Evolutionary conservation across 2,329 filamentous ascomycete species (phyloP), one percentile per base, ranked within the genome.

Genomic region (Colletotrichum spinosum): DNA sequence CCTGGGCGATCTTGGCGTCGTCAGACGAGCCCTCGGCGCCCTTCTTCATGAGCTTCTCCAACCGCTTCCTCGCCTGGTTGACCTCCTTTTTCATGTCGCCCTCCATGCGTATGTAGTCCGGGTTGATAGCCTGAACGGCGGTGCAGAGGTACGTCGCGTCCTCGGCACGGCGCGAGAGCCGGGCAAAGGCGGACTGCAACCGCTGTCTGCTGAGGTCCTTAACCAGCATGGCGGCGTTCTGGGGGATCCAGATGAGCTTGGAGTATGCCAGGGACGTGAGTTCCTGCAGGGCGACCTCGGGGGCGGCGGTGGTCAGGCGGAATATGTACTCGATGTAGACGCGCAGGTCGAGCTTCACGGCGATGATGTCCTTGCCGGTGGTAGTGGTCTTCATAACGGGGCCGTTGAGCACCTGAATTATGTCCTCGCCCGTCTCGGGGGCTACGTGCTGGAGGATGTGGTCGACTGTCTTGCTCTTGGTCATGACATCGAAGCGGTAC

Each of bases 381-480:
- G 60, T 68, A 15, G 56, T 66, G 7, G 54, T 60, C 54, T 69
- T 68, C 65, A 69, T 68, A 34, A 73, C 70, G 9, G 70, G 66
- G 7, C 77, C 72, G 8, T 77, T 70, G 2, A 72, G 67, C 3
- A 84, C 75, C 35, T 80, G 76, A 41, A 89, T 75, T n/a, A 85
- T 77, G 13, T 77, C 75, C 60, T 86, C 82, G 25, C 89, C 81
- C 39, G 90, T 86, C 17, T 84, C 76, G 4, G 82, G 78, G 33
- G 86, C 85, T 8, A 88, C 85, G 48, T 85, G 84, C 56, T 88
- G 83, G 5, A 97, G 78, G 2, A 96, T 82, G 68, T 86, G 90
- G 70, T 97, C 93, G 1, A 97, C 81, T 0, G 93, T 95, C 78
- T 95, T 97, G 2, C 90, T 91, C 75, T 92, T 96, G 1, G 94